A percentile compares a stretch with the other conserved stretches of the same genome.
These are phyloP conservation scores for Chlamydomonas sp. DNA, from an alignment of 139 green algal species.

Conservation along the genomic window DNA sequence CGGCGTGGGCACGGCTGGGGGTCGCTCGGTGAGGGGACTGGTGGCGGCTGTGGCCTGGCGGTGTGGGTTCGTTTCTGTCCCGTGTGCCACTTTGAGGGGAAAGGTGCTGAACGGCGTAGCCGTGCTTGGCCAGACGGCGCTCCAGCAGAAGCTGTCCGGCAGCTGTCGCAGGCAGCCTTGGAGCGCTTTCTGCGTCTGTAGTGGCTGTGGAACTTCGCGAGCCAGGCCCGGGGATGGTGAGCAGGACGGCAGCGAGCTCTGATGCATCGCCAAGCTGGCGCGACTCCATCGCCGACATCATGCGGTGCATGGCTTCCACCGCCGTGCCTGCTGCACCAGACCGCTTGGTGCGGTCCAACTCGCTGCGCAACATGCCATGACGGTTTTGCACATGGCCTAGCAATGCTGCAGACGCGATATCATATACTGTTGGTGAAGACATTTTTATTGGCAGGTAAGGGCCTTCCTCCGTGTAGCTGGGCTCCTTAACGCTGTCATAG, in stretches of 20 bases:
- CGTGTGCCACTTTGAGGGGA: background rate
- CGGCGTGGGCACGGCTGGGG: no score
- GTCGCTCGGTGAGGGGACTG: no score
- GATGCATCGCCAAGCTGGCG: background rate
- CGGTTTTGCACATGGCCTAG: background rate
- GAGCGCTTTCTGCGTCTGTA: no score
- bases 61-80: no score
- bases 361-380: background rate
- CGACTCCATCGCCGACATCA: background rate
- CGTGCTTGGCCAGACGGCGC: background rate
- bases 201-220: no score
- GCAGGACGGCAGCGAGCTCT: background rate
- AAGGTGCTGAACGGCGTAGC: background rate
- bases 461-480: no score
- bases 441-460: no score
- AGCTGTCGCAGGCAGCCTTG: no score
- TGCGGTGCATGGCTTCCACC: background rate
- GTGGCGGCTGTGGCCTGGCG: no score
- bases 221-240: background rate
- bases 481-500: no score
- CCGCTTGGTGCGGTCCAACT: background rate
- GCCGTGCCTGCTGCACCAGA: background rate
- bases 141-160: background rate
- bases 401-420: background rate
- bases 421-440: background rate